phyloP scores from a whole-genome alignment of 2,329 filamentous ascomycete genomes.

The Paecilomyces fulvus region DNA sequence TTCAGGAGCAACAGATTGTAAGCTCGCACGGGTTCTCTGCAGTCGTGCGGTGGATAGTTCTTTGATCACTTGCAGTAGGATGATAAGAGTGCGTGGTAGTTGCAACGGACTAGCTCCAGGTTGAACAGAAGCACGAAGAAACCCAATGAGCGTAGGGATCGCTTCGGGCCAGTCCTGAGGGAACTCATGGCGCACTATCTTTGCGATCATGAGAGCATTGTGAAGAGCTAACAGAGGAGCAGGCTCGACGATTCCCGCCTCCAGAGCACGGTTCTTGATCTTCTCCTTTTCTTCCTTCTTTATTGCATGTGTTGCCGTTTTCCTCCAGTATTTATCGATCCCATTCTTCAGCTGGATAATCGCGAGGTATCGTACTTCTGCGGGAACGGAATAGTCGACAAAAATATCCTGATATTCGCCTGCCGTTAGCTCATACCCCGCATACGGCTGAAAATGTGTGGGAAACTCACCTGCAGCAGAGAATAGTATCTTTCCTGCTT shows the following conservation, averaged over 20 bases:
- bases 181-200: constrained; percentile 83
- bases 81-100: constrained; percentile 63
- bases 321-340: constrained; percentile 91
- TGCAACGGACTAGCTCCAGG: constrained; percentile 53
- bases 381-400: constrained; percentile 66
- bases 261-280: constrained; percentile 67
- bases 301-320: constrained; percentile 59
- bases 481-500: constrained; percentile 57
- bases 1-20: constrained; percentile 74
- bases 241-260: constrained; percentile 68
- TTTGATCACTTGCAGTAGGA: constrained; percentile 80
- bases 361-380: constrained; percentile 76
- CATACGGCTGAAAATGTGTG: background rate
- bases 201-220: constrained; percentile 79
- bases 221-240: constrained; percentile 71
- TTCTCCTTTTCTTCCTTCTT: constrained; percentile 62
- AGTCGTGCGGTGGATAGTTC: constrained; percentile 77
- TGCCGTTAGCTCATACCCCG: background rate
- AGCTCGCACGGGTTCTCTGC: constrained; percentile 61
- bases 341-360: constrained; percentile 95
- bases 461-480: constrained; percentile 52
- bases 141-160: constrained; percentile 48
- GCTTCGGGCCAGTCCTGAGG: constrained; percentile 64
- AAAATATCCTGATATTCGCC: constrained; percentile 56
- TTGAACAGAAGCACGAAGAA: constrained; percentile 51